phyloP scores from a whole-genome alignment of 1,284 basidiomycete species.

The Singerocomus inundabilis region DNA sequence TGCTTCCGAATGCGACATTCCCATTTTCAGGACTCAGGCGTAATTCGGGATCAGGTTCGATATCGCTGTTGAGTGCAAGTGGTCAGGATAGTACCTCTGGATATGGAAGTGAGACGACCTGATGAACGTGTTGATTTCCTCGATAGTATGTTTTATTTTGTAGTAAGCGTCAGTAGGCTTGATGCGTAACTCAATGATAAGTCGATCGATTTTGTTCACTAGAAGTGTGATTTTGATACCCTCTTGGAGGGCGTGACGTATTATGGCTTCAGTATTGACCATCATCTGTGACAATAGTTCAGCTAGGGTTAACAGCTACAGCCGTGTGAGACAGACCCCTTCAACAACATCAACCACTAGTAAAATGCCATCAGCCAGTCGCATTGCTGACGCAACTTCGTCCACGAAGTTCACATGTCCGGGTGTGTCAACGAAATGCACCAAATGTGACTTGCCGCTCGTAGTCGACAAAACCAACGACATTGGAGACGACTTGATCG shows the following conservation, averaged over 20 bases:
- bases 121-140: constrained; percentile 96
- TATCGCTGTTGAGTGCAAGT: constrained; percentile 51
- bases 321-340: constrained; percentile 58
- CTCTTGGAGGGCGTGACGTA: constrained; percentile 87
- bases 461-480: constrained; percentile 89
- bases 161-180: constrained; percentile 97
- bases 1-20: constrained; percentile 96
- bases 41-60: constrained; percentile 85
- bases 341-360: constrained; percentile 96
- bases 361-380: constrained; percentile 91
- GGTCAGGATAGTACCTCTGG: constrained; percentile 1
- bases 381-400: constrained; percentile 87
- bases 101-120: constrained; percentile 49
- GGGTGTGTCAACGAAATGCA: constrained; percentile 96
- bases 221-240: constrained; percentile 90
- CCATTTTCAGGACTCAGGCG: constrained; percentile 92
- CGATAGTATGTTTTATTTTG: constrained; percentile 98
- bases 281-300: constrained; percentile 60
- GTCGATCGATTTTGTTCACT: constrained; percentile 96
- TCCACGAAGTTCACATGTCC: constrained; percentile 98
- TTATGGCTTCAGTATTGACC: constrained; percentile 84
- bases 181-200: constrained; percentile 94
- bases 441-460: constrained; percentile 86
- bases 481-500: constrained; percentile 97
- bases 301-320: constrained; percentile 7